These are phyloP conservation scores for Podospora appendiculata DNA, from an alignment of 495 filamentous ascomycete genomes.

Conservation along the genomic window DNA sequence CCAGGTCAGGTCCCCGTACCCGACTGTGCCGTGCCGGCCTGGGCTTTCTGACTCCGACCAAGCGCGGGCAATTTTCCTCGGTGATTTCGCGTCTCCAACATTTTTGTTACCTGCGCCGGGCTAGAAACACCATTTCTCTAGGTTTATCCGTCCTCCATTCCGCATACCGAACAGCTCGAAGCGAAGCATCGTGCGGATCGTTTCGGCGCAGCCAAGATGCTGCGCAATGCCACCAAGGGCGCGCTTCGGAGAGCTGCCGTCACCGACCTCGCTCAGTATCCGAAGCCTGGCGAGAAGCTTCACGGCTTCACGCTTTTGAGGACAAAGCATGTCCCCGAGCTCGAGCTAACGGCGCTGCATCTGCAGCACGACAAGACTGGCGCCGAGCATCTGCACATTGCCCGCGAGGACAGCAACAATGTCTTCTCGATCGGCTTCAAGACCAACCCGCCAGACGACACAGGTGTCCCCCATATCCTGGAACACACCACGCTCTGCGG, in stretches of 20 bases:
- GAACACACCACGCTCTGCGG: slow-evolving; percentile 96
- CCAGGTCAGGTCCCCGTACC: too few species aligned
- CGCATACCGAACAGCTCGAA: too few species aligned
- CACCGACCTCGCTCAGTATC: slow-evolving; percentile 63
- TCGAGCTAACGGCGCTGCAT: slow-evolving; percentile 84
- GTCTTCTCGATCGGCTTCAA: slow-evolving; percentile 99
- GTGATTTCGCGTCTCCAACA: not conserved
- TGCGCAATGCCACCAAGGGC: slow-evolving; percentile 40
- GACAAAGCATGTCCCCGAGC: slow-evolving; percentile 84
- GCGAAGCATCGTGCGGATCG: not conserved
- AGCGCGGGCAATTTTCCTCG: not conserved
- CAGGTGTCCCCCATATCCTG: slow-evolving; percentile 92
- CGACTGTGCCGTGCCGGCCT: too few species aligned
- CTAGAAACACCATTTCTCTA: too few species aligned
- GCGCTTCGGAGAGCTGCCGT: slow-evolving; percentile 52
- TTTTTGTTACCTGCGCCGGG: not conserved
- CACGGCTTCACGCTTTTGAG: slow-evolving; percentile 89
- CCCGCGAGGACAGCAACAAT: slow-evolving; percentile 93
- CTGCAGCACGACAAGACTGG: slow-evolving; percentile 88
- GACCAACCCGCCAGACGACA: slow-evolving; percentile 95
- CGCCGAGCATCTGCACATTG: slow-evolving; percentile 92
- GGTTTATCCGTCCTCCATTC: not conserved
- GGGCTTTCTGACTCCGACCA: not conserved
- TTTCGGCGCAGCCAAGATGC: slow-evolving; percentile 25
- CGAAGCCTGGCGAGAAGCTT: slow-evolving; percentile 71